Conservation (phyloP, 2,329 filamentous ascomycete genomes). For the Hymenoscyphus scutula region DNA sequence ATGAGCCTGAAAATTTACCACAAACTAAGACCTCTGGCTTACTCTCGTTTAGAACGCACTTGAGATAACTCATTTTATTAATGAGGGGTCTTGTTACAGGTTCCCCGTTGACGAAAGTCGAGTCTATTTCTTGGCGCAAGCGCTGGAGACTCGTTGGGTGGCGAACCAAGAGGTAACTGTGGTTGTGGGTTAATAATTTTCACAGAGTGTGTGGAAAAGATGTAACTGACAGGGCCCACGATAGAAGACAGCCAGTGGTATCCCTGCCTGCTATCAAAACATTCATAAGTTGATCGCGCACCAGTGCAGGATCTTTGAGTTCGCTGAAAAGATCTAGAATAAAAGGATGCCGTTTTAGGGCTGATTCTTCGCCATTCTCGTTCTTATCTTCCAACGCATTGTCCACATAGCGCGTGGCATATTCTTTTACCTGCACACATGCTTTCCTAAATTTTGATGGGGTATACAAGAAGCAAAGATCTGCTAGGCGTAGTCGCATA, state of each 20-base stretch:
- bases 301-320: slow-evolving; percentile 2
- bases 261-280: slow-evolving; percentile 30
- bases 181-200: background rate
- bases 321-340: slow-evolving; percentile 5
- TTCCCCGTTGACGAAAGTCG: background rate
- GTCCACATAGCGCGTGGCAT: background rate
- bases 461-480: background rate
- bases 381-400: background rate
- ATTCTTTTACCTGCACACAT: background rate
- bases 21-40: background rate
- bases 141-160: background rate
- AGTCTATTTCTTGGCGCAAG: background rate
- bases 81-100: background rate
- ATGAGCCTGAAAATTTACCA: background rate
- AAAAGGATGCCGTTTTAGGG: background rate
- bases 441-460: background rate
- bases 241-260: slow-evolving; percentile 26
- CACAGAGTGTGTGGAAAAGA: slow-evolving; percentile 39
- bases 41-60: slow-evolving; percentile 5
- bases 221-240: slow-evolving; percentile 31
- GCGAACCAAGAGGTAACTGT: background rate
- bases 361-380: background rate
- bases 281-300: slow-evolving; percentile 33
- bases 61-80: slow-evolving; percentile 2
- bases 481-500: background rate